Base-by-base conservation (phyloP, 2,329 filamentous ascomycete genomes). In the Teratosphaeria nubilosa region DNA sequence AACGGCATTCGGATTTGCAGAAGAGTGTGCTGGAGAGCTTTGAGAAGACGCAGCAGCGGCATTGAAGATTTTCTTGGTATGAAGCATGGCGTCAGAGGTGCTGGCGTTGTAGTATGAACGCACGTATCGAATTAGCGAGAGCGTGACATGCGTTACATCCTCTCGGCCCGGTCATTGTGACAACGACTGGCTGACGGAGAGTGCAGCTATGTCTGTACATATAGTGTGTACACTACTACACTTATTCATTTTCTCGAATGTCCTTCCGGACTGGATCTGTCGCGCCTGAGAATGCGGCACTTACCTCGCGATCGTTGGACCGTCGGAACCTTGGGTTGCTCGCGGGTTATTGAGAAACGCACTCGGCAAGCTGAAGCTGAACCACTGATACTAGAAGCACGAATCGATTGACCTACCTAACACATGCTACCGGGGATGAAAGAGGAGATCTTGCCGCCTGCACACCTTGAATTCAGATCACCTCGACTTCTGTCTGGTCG, bases 11-110 rank as follows among this genome's bases (percentile, higher is more conserved):
- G 54, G 68, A 70, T n/a, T 68, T 75, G n/a, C 68, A 71, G 27
- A 62, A 70, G 55, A 73, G 67, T 56, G 70, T 75, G 60, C 65
- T 75, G 25, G 71, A 75, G 59, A 70, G 70, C 60, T 75, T 75
- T 56, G 72, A 74, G 30, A 60, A 67, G 61, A 69, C 73, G 24
- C 65, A 72, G 55, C 59, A 68, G 56, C 68, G 70, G 64, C 70
- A 70, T 62, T 73, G 41, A 48, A 14, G 11, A 16, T 7, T 41
- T n/a, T 20, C 6, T 30, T 56, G n/a, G 20, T 50, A 20, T 24
- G 7, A 54, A 51, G 52, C 53, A 59, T 53, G 57, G 57, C 45
- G 37, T 48, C 58, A 27, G 22, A 53, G 54, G 16, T 31, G n/a
- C 14, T 53, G 51, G 56, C 56, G 25, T 7, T n/a, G 16, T 5